Percentiles rank a stretch among this genome's conserved stretches.
Evolutionary conservation across 352 stramenopile genomes (phyloP).

Genomic region (Globisporangium nunn): DNA sequence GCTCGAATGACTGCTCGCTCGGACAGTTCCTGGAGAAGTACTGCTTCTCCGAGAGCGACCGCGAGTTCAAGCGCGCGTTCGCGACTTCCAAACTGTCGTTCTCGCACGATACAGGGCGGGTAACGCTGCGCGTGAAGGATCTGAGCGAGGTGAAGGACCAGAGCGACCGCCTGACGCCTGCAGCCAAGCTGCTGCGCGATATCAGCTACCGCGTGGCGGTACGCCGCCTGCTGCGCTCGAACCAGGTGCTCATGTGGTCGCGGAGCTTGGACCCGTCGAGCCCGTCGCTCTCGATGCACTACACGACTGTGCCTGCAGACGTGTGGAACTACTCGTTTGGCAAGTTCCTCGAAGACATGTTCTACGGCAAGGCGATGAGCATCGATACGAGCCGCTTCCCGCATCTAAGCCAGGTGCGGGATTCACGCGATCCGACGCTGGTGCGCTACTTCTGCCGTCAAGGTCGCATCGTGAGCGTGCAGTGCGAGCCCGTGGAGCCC

Average conservation of each 20-base stretch:
- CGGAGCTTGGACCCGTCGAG: constrained; percentile 25
- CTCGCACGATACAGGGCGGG: constrained; percentile 71
- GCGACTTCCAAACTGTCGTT: constrained; percentile 75
- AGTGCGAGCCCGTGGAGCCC: constrained; percentile 72
- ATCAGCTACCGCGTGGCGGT: constrained; percentile 52
- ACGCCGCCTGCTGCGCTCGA: constrained; percentile 48
- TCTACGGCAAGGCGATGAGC: constrained; percentile 75
- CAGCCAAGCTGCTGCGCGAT: constrained; percentile 51
- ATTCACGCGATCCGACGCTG: constrained; percentile 59
- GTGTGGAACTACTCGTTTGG: constrained; percentile 85
- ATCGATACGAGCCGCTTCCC: constrained; percentile 66
- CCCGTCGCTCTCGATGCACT: constrained; percentile 39
- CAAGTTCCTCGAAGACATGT: constrained; percentile 81
- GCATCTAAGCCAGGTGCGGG: constrained; percentile 41
- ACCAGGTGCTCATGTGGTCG: constrained; percentile 66
- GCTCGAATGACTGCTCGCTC: constrained; percentile 73
- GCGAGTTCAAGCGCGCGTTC: constrained; percentile 78
- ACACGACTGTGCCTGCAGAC: constrained; percentile 50
- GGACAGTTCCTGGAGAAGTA: constrained; percentile 78
- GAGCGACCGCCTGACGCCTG: constrained; percentile 37
- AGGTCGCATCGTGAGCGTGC: constrained; percentile 68
- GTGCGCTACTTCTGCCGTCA: constrained; percentile 73
- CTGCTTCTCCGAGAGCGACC: constrained; percentile 62
- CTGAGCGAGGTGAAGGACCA: constrained; percentile 62
- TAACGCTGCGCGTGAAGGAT: constrained; percentile 68